Conservation (phyloP, 768 basidiomycete genomes). For the Termitomyces sp. region DNA sequence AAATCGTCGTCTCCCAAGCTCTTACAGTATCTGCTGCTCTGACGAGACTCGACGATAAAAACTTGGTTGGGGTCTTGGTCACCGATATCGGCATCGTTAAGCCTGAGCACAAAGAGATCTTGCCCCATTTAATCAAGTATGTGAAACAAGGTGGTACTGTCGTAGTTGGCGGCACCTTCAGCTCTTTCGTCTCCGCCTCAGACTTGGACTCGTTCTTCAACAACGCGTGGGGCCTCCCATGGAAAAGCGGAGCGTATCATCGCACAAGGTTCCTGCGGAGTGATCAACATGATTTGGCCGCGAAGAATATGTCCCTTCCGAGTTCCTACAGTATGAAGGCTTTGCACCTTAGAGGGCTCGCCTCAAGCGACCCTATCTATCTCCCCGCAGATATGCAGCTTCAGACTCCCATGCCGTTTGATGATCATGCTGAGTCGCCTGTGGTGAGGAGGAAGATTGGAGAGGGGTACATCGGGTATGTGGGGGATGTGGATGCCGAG, state of each 20-base stretch:
- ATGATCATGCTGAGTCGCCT: constrained; percentile 23
- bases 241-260: constrained; percentile 20
- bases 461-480: constrained; percentile 30
- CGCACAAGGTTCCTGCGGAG: constrained; percentile 15
- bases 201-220: constrained; percentile 15
- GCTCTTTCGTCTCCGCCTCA: constrained; percentile 9
- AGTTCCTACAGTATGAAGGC: constrained; percentile 28
- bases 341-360: constrained; percentile 18
- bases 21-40: constrained; percentile 10
- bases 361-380: constrained; percentile 17
- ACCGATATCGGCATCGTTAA: constrained; percentile 25
- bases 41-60: constrained; percentile 19
- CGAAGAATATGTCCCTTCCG: constrained; percentile 12
- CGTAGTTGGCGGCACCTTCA: constrained; percentile 22
- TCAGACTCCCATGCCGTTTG: constrained; percentile 3
- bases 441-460: constrained; percentile 25
- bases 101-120: constrained; percentile 18
- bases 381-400: constrained; percentile 7
- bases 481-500: constrained; percentile 41
- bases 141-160: constrained; percentile 30
- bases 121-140: constrained; percentile 26
- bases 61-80: constrained; percentile 29
- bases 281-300: constrained; percentile 11
- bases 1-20: constrained; percentile 14
- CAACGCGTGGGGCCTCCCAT: constrained; percentile 18